Evolutionary conservation across 495 filamentous ascomycete species (phyloP), one percentile per base, ranked within the genome.

Genomic region (Pyronema domesticum): DNA sequence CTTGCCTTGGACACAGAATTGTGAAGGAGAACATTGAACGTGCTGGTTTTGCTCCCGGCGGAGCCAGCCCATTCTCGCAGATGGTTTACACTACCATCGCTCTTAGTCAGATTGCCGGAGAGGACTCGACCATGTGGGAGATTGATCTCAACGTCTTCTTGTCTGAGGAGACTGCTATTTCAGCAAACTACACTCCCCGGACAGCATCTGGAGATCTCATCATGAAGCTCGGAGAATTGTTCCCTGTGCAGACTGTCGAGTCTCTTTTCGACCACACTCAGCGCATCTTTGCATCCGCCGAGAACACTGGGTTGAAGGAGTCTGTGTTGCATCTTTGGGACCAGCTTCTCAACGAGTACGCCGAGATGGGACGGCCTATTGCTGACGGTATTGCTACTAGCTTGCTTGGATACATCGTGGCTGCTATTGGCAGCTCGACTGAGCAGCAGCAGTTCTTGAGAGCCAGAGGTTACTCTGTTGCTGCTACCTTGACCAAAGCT

Each of bases 121-220:
- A 98, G 65, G 93, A 96, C 63, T 85, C 93, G 67, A 85, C 83
- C 7, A 70, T 98, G 30, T 98, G 91, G 91, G 86, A 96, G 54
- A 81, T 95, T 55, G 91, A 98, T 68, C 80, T 94, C 52, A 96
- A 93, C 46, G 75, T 96, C 1, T 98, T 93, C 68, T 74, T 98
- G 30, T 87, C 87, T 0, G 91, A 98, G 63, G 91, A 98, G 68
- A 89, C 85, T 2, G 86, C 86, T 10, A 81, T 95, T 47, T 94
- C 87, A n/a, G 83, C 89, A 19, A 95, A 96, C 64, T 98, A 95
- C 66, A 94, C 89, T 1, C 84, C 91, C 30, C 76, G 91, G 48
- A 93, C 85, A 10, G 89, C 89, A 47, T 88, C 85, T 61, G 87
- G 87, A 30, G 89, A 94, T 64, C 72, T 96, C 23, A 74, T 91